A percentile compares a stretch with the other conserved stretches of the same genome.
phyloP scores from a whole-genome alignment of 2,329 filamentous ascomycete species.

The Neonectria punicea region DNA sequence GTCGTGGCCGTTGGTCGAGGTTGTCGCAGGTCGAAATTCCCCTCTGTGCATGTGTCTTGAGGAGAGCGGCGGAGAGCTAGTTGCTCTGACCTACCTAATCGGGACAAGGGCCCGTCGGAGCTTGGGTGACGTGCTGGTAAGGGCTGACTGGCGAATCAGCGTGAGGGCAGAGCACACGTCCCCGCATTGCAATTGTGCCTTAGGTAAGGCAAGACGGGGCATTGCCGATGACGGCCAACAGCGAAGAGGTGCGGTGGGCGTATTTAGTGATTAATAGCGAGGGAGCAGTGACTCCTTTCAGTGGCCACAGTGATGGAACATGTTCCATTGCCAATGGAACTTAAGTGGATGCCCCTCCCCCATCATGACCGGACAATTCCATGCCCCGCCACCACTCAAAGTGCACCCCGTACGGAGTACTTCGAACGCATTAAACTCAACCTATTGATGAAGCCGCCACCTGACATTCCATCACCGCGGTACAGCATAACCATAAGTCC shows the following conservation, averaged over 20 bases:
- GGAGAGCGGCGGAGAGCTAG: background rate
- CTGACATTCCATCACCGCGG: constrained; percentile 15
- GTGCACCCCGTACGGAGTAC: background rate
- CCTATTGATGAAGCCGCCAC: constrained; percentile 12
- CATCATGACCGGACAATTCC: constrained; percentile 10
- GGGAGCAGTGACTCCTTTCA: no score
- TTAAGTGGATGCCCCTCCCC: constrained; percentile 12
- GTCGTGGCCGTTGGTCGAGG: constrained; percentile 5
- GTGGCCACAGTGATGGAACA: no score
- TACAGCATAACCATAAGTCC: background rate
- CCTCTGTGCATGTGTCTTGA: constrained; percentile 16
- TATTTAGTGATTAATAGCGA: no score
- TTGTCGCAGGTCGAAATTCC: constrained; percentile 17
- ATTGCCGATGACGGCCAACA: background rate
- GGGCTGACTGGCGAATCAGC: constrained; percentile 14
- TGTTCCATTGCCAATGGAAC: no score
- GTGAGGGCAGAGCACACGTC: constrained; percentile 8
- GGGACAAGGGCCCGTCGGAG: constrained; percentile 12
- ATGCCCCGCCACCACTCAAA: constrained; percentile 8
- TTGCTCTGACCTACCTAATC: constrained; percentile 21
- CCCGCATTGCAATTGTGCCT: background rate
- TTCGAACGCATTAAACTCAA: background rate
- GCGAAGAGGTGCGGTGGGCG: no score
- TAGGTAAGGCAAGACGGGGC: no score
- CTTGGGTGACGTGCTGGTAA: constrained; percentile 20